Percentiles rank a stretch among this genome's conserved stretches.
Conservation (phyloP, 2,329 filamentous ascomycete genomes). For the Thermomyces lanuginosus region DNA sequence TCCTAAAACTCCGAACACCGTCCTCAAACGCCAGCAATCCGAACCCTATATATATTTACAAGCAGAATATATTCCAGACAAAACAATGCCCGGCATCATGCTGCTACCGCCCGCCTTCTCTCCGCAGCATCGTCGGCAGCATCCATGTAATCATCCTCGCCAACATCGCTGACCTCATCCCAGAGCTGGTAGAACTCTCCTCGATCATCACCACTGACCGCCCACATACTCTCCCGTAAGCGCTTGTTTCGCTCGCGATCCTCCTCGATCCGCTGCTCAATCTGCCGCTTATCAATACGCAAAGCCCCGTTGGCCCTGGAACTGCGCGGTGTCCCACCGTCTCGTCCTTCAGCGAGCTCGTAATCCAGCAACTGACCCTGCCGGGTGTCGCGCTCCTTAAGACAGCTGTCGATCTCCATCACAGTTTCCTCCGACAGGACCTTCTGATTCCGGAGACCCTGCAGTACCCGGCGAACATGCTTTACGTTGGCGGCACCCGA, state of each 20-base stretch:
- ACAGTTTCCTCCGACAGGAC: slow-evolving; percentile 63
- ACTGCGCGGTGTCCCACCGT: slow-evolving; percentile 15
- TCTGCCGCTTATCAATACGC: slow-evolving; percentile 64
- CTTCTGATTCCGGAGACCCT: slow-evolving; percentile 50
- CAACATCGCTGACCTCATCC: slow-evolving; percentile 74
- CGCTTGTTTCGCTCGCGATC: slow-evolving; percentile 90
- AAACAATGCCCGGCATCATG: slow-evolving; percentile 1
- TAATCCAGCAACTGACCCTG: slow-evolving; percentile 41
- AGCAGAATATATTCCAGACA: too few species aligned
- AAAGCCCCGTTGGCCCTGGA: slow-evolving; percentile 22
- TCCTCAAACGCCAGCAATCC: too few species aligned
- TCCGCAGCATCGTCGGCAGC: slow-evolving; percentile 57
- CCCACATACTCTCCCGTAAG: slow-evolving; percentile 83
- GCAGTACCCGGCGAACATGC: slow-evolving; percentile 68
- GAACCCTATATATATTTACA: too few species aligned
- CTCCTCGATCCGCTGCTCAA: slow-evolving; percentile 93
- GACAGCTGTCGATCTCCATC: slow-evolving; percentile 61
- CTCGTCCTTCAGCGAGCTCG: slow-evolving; percentile 18
- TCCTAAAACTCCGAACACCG: too few species aligned
- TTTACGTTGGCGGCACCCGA: slow-evolving; percentile 87
- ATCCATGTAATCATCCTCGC: slow-evolving; percentile 68
- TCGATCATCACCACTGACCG: slow-evolving; percentile 48
- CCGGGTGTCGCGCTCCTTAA: slow-evolving; percentile 60
- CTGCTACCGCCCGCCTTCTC: slow-evolving; percentile 29
- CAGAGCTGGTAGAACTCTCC: slow-evolving; percentile 68